Evolutionary conservation across 2,329 filamentous ascomycete genomes (phyloP), one percentile per base, ranked within the genome.

Genomic region (Colletotrichum camelliae): DNA sequence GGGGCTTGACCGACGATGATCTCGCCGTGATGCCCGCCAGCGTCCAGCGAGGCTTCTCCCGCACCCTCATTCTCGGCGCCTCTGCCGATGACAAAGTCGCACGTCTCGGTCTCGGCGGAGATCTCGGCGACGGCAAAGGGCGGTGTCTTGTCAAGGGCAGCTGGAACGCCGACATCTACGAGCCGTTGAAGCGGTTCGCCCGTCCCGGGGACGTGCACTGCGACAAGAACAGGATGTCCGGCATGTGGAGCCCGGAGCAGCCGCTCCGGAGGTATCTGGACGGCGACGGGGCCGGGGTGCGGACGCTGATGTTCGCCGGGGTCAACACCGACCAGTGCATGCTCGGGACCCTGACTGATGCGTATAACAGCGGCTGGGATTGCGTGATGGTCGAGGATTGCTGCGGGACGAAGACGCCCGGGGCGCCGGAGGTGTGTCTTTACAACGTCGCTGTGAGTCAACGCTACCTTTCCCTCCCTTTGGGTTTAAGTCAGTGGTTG

Each of bases 281-380:
- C 10, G 62, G 61, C 48, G 48, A 35, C 24, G 67, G 48, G 18
- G 67, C 81, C 55, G 77, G 84, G 1, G 86, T 86, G 73, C 86
- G 77, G 60, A 92, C 89, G 7, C 79, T 92, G 60, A 79, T 93
- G 24, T 91, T 92, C 77, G 83, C 88, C 1, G 91, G 91, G 0
- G 90, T 92, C 15, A 92, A 93, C 79, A 91, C 90, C 4, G 90
- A 93, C 81, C 90, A 92, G 80, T 92, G 91, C 79, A 90, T 93
- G 9, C 84, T 88, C 27, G 89, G 89, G 1, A 91, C 89, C 16
- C 81, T 92, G 74, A 84, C 86, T 65, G 90, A 93, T 82, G 89
- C 88, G 4, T 90, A 89, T 78, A 88, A 86, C 77, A 87, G 86
- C 76, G 90, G 91, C 13, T 76, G 74, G 74, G 74, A 76, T n/a